Conservation (phyloP, 2,329 filamentous ascomycete species). For the Mycosphaerella sp. region DNA sequence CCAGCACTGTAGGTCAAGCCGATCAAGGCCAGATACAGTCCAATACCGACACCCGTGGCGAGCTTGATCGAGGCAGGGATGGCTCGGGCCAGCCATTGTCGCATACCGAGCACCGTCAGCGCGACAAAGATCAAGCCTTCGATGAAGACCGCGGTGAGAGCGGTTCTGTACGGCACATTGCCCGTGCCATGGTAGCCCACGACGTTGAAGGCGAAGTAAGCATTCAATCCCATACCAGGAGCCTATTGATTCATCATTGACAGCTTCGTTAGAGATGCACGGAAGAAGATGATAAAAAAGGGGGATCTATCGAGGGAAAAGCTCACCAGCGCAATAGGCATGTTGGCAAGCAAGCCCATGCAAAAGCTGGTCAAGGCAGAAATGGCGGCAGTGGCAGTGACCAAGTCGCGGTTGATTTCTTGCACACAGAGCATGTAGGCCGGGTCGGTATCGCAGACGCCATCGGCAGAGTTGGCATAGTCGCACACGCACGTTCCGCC, state of each 20-base stretch:
- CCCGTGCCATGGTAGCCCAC: constrained; percentile 72
- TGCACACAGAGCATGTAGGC: constrained; percentile 59
- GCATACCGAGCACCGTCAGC: constrained; percentile 71
- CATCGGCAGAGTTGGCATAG: constrained; percentile 40
- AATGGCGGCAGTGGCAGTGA: constrained; percentile 81
- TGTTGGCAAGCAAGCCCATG: constrained; percentile 77
- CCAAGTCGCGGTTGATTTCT: constrained; percentile 66
- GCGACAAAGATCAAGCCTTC: constrained; percentile 81
- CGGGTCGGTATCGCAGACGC: constrained; percentile 48
- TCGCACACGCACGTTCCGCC: constrained; percentile 72
- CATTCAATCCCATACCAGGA: constrained; percentile 76
- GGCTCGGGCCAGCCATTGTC: constrained; percentile 79
- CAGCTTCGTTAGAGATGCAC: too few species aligned
- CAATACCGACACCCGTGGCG: constrained; percentile 78
- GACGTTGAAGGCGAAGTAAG: constrained; percentile 77
- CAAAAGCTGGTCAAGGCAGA: constrained; percentile 71
- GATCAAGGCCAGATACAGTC: constrained; percentile 71
- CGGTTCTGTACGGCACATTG: constrained; percentile 65
- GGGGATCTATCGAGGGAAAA: too few species aligned
- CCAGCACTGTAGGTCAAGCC: constrained; percentile 74
- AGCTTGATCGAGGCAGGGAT: constrained; percentile 82
- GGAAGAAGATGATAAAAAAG: too few species aligned
- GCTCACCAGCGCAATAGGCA: constrained; percentile 61
- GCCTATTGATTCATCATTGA: too few species aligned
- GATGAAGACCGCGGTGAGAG: constrained; percentile 79